phyloP scores from a whole-genome alignment of 768 basidiomycete genomes.

The Cystofilobasidium ferigula region DNA sequence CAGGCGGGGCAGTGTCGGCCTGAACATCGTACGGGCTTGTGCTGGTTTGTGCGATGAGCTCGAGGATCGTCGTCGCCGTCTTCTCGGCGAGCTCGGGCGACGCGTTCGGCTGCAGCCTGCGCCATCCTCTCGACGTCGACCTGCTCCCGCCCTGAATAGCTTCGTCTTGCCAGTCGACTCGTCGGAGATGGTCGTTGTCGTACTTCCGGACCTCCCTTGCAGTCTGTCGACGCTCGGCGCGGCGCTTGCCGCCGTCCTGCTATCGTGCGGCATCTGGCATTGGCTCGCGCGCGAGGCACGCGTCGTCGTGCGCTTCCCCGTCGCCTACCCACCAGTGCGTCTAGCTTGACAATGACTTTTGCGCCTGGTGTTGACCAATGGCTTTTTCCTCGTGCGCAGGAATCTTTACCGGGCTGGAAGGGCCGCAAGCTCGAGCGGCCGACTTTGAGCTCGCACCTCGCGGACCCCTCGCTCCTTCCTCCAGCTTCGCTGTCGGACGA shows the following conservation, averaged over 20 bases:
- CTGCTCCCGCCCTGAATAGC: too few species aligned
- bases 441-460: constrained; percentile 7
- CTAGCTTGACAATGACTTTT: too few species aligned
- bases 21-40: too few species aligned
- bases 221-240: too few species aligned
- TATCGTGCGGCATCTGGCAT: neutral
- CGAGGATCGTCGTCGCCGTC: too few species aligned
- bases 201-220: neutral
- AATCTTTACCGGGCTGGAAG: constrained; percentile 5
- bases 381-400: neutral
- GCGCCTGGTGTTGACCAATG: neutral
- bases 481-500: neutral
- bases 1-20: too few species aligned
- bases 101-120: too few species aligned
- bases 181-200: neutral
- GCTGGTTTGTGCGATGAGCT: too few species aligned
- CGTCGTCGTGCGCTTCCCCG: neutral
- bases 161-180: too few species aligned
- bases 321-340: neutral
- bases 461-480: constrained; percentile 19
- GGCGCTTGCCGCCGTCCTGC: neutral
- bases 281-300: neutral
- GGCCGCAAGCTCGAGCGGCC: constrained; percentile 9
- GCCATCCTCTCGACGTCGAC: too few species aligned
- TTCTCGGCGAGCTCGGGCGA: too few species aligned